Conservation (phyloP, 1,139 yeast genomes). For the Diutina ranongensis region DNA sequence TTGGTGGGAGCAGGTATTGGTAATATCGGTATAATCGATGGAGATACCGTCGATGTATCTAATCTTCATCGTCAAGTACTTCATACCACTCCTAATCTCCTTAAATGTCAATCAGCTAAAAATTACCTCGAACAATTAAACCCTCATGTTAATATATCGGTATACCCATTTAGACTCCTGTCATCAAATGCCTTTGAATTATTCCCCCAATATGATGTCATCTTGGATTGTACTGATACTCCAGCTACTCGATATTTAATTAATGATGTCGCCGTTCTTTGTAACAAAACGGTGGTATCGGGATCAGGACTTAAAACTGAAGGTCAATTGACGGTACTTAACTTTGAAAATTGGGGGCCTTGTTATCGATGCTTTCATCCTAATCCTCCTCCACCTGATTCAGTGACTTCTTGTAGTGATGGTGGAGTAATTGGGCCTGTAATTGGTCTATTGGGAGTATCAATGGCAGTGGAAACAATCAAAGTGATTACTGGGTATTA, state of each 20-base stretch:
- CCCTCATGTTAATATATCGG: slow-evolving; percentile 47
- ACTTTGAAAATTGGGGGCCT: slow-evolving; percentile 63
- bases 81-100: slow-evolving; percentile 58
- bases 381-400: slow-evolving; percentile 73
- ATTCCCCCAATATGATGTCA: slow-evolving; percentile 52
- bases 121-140: slow-evolving; percentile 42
- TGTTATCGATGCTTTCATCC: slow-evolving; percentile 95
- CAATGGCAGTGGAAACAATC: slow-evolving; percentile 83
- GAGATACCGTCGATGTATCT: slow-evolving; percentile 72
- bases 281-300: slow-evolving; percentile 65
- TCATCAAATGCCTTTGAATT: slow-evolving; percentile 54
- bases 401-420: slow-evolving; percentile 80
- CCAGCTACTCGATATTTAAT: slow-evolving; percentile 81
- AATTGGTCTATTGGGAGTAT: slow-evolving; percentile 79
- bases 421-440: slow-evolving; percentile 96
- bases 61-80: slow-evolving; percentile 85
- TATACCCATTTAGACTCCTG: slow-evolving; percentile 42
- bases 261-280: slow-evolving; percentile 70
- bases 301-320: slow-evolving; percentile 90
- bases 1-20: slow-evolving; percentile 88
- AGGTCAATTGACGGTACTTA: slow-evolving; percentile 76
- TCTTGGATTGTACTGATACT: slow-evolving; percentile 91
- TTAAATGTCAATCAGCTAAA: slow-evolving; percentile 73
- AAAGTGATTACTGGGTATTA: slow-evolving; percentile 58
- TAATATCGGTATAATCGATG: slow-evolving; percentile 73